Conservation (phyloP, 164 flowering plant species). For the Cinnamomum micranthum region DNA sequence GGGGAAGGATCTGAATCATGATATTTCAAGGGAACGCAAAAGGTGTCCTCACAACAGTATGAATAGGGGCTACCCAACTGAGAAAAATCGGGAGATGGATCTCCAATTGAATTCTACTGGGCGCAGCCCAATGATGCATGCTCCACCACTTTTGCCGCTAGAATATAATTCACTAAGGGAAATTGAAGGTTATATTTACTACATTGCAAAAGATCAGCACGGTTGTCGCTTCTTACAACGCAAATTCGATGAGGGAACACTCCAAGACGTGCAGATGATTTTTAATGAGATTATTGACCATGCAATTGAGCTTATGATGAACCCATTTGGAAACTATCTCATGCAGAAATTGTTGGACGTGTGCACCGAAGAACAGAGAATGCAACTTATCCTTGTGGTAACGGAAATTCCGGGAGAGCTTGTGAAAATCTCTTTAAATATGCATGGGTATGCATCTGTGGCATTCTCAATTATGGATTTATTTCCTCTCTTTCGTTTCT, state of each 20-base stretch:
- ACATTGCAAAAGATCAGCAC: slow-evolving; percentile 70
- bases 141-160: slow-evolving; percentile 21
- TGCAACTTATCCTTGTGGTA: slow-evolving; percentile 41
- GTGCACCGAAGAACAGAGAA: slow-evolving; percentile 69
- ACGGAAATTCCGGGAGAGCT: slow-evolving; percentile 52
- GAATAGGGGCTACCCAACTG: slow-evolving; percentile 7
- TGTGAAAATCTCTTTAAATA: slow-evolving; percentile 58
- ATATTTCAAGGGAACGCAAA: slow-evolving; percentile 11
- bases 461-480: not conserved
- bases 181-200: slow-evolving; percentile 41
- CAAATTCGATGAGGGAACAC: slow-evolving; percentile 57
- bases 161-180: slow-evolving; percentile 35
- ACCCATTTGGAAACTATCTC: slow-evolving; percentile 91
- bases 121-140: slow-evolving; percentile 7
- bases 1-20: slow-evolving; percentile 26
- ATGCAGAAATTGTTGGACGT: slow-evolving; percentile 79
- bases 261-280: slow-evolving; percentile 45
- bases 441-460: slow-evolving; percentile 65
- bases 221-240: slow-evolving; percentile 75
- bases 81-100: slow-evolving; percentile 22
- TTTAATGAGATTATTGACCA: slow-evolving; percentile 58
- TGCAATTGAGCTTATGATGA: slow-evolving; percentile 66
- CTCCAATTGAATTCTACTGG: slow-evolving; percentile 5
- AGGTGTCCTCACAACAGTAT: slow-evolving; percentile 6
- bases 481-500: not conserved